phyloP scores from a whole-genome alignment of 768 basidiomycete genomes.

The Lentinula guzmanii region DNA sequence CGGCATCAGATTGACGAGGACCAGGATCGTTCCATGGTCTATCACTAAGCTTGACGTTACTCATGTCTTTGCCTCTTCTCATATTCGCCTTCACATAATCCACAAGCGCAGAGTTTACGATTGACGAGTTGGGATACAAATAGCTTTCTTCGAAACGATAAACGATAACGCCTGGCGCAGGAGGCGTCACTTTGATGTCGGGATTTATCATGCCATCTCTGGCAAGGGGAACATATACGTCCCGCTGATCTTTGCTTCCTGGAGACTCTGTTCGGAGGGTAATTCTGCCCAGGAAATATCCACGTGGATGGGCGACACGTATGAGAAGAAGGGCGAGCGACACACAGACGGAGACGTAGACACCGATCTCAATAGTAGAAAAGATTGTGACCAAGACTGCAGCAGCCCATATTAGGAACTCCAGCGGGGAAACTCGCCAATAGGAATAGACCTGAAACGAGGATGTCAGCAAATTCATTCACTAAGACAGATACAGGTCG shows the following conservation, averaged over 20 bases:
- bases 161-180: slow-evolving; percentile 81
- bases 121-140: slow-evolving; percentile 74
- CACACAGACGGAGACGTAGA: slow-evolving; percentile 79
- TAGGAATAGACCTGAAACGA: slow-evolving; percentile 64
- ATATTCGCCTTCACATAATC: slow-evolving; percentile 77
- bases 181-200: slow-evolving; percentile 66
- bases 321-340: slow-evolving; percentile 78
- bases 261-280: slow-evolving; percentile 41
- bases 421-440: slow-evolving; percentile 93
- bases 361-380: slow-evolving; percentile 90
- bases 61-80: slow-evolving; percentile 70
- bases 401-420: slow-evolving; percentile 84
- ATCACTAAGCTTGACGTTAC: slow-evolving; percentile 56
- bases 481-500: neutral
- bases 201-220: slow-evolving; percentile 59
- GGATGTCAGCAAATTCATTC: neutral
- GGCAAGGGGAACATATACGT: slow-evolving; percentile 79
- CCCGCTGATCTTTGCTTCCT: slow-evolving; percentile 41
- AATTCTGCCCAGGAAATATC: slow-evolving; percentile 86
- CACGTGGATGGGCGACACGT: slow-evolving; percentile 83
- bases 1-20: slow-evolving; percentile 42
- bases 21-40: slow-evolving; percentile 95
- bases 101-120: slow-evolving; percentile 67
- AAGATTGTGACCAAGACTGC: slow-evolving; percentile 89
- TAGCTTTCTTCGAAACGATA: slow-evolving; percentile 92